phyloP scores from a whole-genome alignment of 352 stramenopile genomes.

The Hyaloperonospora arabidopsidis region DNA sequence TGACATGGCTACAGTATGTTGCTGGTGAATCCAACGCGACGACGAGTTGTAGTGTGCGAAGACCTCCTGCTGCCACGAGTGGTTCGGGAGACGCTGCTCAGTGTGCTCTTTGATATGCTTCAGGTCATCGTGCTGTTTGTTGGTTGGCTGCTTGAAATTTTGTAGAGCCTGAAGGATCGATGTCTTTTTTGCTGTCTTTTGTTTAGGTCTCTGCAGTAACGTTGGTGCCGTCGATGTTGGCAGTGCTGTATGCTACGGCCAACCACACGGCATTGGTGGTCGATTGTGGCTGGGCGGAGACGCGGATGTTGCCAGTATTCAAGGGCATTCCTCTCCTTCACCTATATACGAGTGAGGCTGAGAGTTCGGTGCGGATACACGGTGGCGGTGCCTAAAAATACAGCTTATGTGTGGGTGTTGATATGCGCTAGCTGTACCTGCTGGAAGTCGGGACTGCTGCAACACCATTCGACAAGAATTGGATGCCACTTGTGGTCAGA shows the following conservation, averaged over 20 bases:
- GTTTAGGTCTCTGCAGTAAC: slow-evolving; percentile 51
- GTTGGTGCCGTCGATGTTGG: slow-evolving; percentile 56
- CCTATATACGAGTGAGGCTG: slow-evolving; percentile 50
- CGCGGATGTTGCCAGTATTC: slow-evolving; percentile 65
- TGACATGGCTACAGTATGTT: slow-evolving; percentile 33
- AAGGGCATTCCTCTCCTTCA: slow-evolving; percentile 75
- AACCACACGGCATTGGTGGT: slow-evolving; percentile 73
- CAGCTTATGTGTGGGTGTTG: not conserved
- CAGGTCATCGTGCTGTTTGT: slow-evolving; percentile 27
- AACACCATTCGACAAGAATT: slow-evolving; percentile 31
- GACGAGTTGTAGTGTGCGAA: slow-evolving; percentile 72
- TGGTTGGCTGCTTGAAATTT: too few relatives aligned
- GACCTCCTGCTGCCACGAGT: slow-evolving; percentile 56
- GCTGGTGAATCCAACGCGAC: slow-evolving; percentile 64
- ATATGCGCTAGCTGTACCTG: slow-evolving; percentile 32
- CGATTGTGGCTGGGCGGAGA: slow-evolving; percentile 72
- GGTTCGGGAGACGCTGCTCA: slow-evolving; percentile 56
- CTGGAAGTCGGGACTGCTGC: slow-evolving; percentile 40
- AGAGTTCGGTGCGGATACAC: not conserved
- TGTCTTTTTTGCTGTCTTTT: not conserved
- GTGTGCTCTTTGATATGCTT: slow-evolving; percentile 52
- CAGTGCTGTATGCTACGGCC: slow-evolving; percentile 59
- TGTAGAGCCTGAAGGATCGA: slow-evolving; percentile 7
- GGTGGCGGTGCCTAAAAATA: not conserved
- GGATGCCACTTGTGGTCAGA: slow-evolving; percentile 14